Conservation (phyloP, 83 land plant species). For the Picea abies region DNA sequence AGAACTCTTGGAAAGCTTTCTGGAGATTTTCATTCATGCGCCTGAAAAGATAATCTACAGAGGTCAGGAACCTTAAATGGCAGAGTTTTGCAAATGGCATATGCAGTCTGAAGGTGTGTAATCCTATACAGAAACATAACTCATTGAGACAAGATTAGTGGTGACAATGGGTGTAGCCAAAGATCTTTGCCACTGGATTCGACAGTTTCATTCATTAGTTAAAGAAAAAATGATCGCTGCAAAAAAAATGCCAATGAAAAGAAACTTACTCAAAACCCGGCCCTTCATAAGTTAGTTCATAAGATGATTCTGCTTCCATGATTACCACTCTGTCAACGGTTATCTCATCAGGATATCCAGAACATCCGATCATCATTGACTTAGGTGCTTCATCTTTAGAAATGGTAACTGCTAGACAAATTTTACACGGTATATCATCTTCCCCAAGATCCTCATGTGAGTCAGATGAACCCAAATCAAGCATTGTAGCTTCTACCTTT, state of each 20-base stretch:
- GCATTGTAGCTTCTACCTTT: slow-evolving; percentile 55
- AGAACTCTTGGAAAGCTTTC: slow-evolving; percentile 26
- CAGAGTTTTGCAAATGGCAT: not conserved
- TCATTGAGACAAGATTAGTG: not conserved
- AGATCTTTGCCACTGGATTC: not conserved
- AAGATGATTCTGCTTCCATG: not conserved
- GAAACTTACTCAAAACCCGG: slow-evolving; percentile 49
- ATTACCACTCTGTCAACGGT: slow-evolving; percentile 46
- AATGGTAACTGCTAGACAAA: slow-evolving; percentile 50
- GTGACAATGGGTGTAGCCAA: not conserved
- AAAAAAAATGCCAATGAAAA: not conserved
- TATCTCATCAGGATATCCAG: slow-evolving; percentile 57
- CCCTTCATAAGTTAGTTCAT: slow-evolving; percentile 33
- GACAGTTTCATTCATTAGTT: not conserved
- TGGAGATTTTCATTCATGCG: slow-evolving; percentile 40
- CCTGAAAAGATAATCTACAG: slow-evolving; percentile 28
- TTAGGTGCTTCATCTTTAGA: slow-evolving; percentile 29
- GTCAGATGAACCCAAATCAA: slow-evolving; percentile 29
- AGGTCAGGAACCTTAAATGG: not conserved
- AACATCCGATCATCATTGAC: slow-evolving; percentile 42
- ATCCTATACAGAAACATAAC: not conserved
- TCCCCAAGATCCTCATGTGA: slow-evolving; percentile 24
- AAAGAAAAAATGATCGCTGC: not conserved
- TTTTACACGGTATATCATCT: slow-evolving; percentile 28
- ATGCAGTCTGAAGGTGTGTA: not conserved